A percentile compares a stretch with the other conserved stretches of the same genome.
Conservation (phyloP, 1,139 yeast genomes). For the Candida tropicalis region DNA sequence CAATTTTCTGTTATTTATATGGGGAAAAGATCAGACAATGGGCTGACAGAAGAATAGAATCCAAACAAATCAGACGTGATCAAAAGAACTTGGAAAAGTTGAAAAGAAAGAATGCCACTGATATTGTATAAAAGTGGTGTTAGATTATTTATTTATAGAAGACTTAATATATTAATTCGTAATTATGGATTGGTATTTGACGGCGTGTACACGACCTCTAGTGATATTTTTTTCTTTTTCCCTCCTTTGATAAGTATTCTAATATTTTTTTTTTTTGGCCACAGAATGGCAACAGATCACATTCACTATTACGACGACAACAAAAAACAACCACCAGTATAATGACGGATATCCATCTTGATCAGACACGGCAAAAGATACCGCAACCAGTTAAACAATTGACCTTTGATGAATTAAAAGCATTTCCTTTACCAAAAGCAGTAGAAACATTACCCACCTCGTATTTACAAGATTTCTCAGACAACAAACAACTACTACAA, state of each 20-base stretch:
- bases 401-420: constrained; percentile 19
- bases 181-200: too few species aligned
- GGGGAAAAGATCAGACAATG: constrained; percentile 42
- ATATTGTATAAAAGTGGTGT: constrained; percentile 7
- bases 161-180: neutral
- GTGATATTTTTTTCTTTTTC: too few species aligned
- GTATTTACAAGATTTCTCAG: constrained; percentile 28
- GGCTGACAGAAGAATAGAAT: constrained; percentile 39
- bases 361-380: constrained; percentile 1
- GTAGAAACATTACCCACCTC: constrained; percentile 33
- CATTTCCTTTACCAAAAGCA: constrained; percentile 33
- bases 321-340: neutral
- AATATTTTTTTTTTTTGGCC: too few species aligned
- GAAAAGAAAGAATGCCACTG: constrained; percentile 14
- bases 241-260: too few species aligned
- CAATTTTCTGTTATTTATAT: constrained; percentile 41
- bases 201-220: too few species aligned
- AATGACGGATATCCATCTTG: constrained; percentile 7
- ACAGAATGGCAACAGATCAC: too few species aligned
- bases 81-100: constrained; percentile 35
- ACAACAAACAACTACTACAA: constrained; percentile 30
- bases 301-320: too few species aligned
- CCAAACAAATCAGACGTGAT: constrained; percentile 34
- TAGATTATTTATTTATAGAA: constrained; percentile 3
- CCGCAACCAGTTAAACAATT: constrained; percentile 8